Base-by-base conservation (phyloP, 1,139 yeast genomes). In the Nakaseomyces delphensis region DNA sequence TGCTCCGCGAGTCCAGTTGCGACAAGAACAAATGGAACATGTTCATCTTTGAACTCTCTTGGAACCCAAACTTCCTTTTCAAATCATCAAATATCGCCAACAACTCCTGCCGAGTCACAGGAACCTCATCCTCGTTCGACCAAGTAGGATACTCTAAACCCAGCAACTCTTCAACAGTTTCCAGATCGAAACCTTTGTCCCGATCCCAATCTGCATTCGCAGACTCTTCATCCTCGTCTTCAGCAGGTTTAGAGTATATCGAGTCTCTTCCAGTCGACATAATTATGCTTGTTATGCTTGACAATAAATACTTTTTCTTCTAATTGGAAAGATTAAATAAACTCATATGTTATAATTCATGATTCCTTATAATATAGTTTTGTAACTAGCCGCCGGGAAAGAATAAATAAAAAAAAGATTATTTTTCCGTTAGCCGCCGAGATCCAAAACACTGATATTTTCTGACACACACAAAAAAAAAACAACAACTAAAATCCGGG, bases 1-100 rank as follows among this genome's bases (percentile, higher is more conserved):
- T 73, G 1, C 85, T 74, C 50, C 89, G 66, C 0, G 87, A 80
- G 54, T 82, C 89, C 44, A 82, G 62, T 48, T 79, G 68, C 19
- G 74, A 65, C 69, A 82, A 56, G 20, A 80, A 63, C 54, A 76
- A 78, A 49, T 79, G 83, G 60, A 67, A 76, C 77, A 81, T 79
- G 55, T 82, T 82, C 44, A 70, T 71, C 43, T 77, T 69, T 44
- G 74, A 79, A 47, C 79, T 82, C 42, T 61, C 57, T 52, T 82
- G 89, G 52, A 80, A 81, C 0, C 86, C 86, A 63, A 79, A 80
- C n/a, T 73, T 69, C n/a, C 66, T 63, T 0, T 71, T 64, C 36
- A 80, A 54, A 43, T 70, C 72, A 30, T 70, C 64, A 53, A 80
- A 78, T 7, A 79, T 69, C 1, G 68, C 68, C 52, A 75, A 78